Evolutionary conservation across 108 stramenopile species (phyloP).

Genomic region (Cyclotella sp.): DNA sequence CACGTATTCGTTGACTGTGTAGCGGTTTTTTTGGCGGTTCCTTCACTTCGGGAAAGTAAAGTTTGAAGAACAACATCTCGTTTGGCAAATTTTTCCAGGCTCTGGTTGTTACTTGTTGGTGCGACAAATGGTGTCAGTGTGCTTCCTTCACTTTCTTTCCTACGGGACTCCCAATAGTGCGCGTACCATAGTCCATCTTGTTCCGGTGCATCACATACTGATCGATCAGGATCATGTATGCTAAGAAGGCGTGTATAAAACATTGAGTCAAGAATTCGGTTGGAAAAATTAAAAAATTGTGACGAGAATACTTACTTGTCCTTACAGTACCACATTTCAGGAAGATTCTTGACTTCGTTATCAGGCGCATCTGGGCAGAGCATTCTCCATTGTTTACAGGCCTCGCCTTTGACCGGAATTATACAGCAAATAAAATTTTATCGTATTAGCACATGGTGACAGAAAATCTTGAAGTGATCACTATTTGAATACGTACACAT

Average conservation of each 20-base stretch:
- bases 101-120: neutral
- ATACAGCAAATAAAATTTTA: conserved; percentile 34
- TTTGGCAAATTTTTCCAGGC: neutral
- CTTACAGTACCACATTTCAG: conserved; percentile 47
- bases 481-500: conserved; percentile 20
- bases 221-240: conserved; percentile 13
- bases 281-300: neutral
- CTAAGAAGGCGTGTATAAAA: neutral
- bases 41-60: conserved; percentile 1
- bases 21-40: neutral
- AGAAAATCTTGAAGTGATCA: neutral
- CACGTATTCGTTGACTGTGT: neutral
- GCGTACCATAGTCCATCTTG: neutral
- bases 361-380: conserved; percentile 30
- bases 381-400: conserved; percentile 65
- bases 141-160: neutral
- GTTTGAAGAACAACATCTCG: conserved; percentile 19
- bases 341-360: conserved; percentile 27
- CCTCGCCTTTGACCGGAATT: conserved; percentile 12
- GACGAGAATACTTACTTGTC: conserved; percentile 42
- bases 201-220: conserved; percentile 14
- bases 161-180: neutral
- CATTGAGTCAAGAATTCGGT: neutral
- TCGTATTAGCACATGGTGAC: neutral
- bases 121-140: neutral